Percentiles rank a stretch among this genome's conserved stretches.
Evolutionary conservation across 2,329 filamentous ascomycete genomes (phyloP).

Genomic region (Verticillium nubilum): DNA sequence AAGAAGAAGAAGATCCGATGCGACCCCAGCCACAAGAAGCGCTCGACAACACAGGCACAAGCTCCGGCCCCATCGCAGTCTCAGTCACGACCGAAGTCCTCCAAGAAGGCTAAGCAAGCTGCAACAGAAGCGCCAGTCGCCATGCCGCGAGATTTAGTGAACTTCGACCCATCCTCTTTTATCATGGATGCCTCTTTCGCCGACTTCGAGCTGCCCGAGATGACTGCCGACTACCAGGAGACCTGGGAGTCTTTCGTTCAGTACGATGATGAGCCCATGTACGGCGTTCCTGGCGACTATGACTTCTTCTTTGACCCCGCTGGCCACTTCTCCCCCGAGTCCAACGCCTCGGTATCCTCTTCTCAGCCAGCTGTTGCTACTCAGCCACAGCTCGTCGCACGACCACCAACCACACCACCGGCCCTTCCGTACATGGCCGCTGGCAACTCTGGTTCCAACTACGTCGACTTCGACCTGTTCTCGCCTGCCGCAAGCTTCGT

Average conservation of each 20-base stretch:
- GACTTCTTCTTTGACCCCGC: slow-evolving; percentile 41
- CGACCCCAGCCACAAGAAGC: slow-evolving; percentile 54
- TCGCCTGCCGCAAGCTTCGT: slow-evolving; percentile 43
- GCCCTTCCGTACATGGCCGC: slow-evolving; percentile 36
- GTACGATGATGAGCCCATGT: slow-evolving; percentile 31
- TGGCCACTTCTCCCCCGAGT: slow-evolving; percentile 33
- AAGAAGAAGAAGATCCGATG: slow-evolving; percentile 59
- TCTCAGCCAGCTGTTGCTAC: slow-evolving; percentile 22
- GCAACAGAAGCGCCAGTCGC: background rate
- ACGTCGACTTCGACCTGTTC: slow-evolving; percentile 51
- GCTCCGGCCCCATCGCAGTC: slow-evolving; percentile 25
- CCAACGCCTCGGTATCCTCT: slow-evolving; percentile 24
- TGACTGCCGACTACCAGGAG: slow-evolving; percentile 16
- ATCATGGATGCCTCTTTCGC: slow-evolving; percentile 12
- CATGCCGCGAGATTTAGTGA: background rate
- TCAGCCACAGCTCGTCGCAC: slow-evolving; percentile 13
- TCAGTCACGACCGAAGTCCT: slow-evolving; percentile 22
- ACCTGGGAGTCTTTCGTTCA: slow-evolving; percentile 41
- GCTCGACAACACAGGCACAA: slow-evolving; percentile 8
- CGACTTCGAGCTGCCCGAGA: slow-evolving; percentile 12
- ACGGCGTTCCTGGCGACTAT: slow-evolving; percentile 29
- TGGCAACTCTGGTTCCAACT: slow-evolving; percentile 31
- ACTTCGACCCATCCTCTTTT: slow-evolving; percentile 7
- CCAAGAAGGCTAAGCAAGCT: slow-evolving; percentile 36
- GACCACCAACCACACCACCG: slow-evolving; percentile 3